These are phyloP conservation scores for Aciculoconidium aculeatum DNA, from an alignment of 805 yeast species.

Conservation along the genomic window DNA sequence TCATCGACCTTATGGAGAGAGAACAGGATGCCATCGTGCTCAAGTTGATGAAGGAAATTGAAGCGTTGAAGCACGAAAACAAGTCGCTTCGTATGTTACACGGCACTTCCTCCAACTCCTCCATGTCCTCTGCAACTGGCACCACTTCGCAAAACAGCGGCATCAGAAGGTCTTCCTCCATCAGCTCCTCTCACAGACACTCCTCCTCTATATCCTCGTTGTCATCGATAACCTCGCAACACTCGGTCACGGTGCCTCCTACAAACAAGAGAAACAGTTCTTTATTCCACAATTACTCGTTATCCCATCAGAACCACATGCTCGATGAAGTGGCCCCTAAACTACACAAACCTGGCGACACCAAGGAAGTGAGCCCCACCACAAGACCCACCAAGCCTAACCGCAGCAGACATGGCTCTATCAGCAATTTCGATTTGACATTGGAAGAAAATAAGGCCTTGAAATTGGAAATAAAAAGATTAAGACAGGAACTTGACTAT, in stretches of 20 bases:
- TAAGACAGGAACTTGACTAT: conserved; percentile 10
- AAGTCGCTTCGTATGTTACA: no score
- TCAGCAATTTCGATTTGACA: conserved; percentile 7
- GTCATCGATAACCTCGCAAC: conserved; percentile 7
- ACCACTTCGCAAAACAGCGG: background rate
- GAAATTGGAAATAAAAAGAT: conserved; percentile 9
- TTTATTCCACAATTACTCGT: conserved; percentile 7
- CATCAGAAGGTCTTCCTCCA: conserved; percentile 9
- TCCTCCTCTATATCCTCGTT: conserved; percentile 7
- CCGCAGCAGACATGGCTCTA: conserved; percentile 8
- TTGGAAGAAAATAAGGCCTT: conserved; percentile 10
- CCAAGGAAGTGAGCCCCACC: conserved; percentile 8
- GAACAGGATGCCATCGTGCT: conserved; percentile 75
- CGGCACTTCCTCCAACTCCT: background rate
- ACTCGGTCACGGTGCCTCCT: conserved; percentile 3
- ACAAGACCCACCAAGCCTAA: conserved; percentile 2
- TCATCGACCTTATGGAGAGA: conserved; percentile 58
- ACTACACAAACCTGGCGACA: conserved; percentile 3
- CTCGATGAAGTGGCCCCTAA: conserved; percentile 8
- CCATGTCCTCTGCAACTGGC: background rate
- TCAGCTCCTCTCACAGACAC: conserved; percentile 9
- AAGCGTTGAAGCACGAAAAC: conserved; percentile 48
- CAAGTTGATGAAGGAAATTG: conserved; percentile 59
- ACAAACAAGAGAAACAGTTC: conserved; percentile 10
- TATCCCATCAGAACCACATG: conserved; percentile 1